Evolutionary conservation across 768 basidiomycete species (phyloP).

Genomic region (Panus rudis): DNA sequence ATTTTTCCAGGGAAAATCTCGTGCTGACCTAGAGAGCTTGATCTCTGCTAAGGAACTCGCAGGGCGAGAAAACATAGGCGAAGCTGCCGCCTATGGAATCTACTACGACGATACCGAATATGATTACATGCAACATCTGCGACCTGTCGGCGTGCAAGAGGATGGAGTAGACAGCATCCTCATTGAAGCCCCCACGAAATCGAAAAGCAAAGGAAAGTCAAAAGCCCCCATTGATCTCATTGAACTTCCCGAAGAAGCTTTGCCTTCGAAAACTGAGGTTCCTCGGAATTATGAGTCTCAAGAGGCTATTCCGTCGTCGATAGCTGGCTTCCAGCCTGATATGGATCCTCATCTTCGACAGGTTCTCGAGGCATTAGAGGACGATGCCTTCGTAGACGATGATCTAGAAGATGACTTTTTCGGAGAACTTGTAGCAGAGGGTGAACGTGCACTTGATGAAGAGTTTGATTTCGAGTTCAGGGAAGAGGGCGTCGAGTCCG

Average conservation of each 20-base stretch:
- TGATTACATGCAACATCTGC: slow-evolving; percentile 97
- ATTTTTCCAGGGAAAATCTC: slow-evolving; percentile 60
- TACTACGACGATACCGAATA: slow-evolving; percentile 95
- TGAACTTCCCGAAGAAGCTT: slow-evolving; percentile 59
- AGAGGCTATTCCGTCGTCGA: slow-evolving; percentile 72
- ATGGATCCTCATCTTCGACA: slow-evolving; percentile 96
- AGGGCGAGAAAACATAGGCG: slow-evolving; percentile 58
- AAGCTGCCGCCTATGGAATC: slow-evolving; percentile 84
- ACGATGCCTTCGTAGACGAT: slow-evolving; percentile 89
- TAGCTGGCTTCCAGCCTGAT: slow-evolving; percentile 87
- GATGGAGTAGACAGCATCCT: slow-evolving; percentile 78
- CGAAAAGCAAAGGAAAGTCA: slow-evolving; percentile 32
- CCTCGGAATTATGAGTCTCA: slow-evolving; percentile 70
- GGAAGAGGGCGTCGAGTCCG: slow-evolving; percentile 39
- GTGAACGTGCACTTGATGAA: slow-evolving; percentile 58
- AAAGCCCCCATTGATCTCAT: slow-evolving; percentile 36
- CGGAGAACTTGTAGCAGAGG: slow-evolving; percentile 58
- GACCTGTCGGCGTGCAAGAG: slow-evolving; percentile 66
- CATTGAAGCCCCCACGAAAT: slow-evolving; percentile 56
- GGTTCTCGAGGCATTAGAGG: slow-evolving; percentile 88
- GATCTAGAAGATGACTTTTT: slow-evolving; percentile 73
- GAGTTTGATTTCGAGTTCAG: slow-evolving; percentile 60
- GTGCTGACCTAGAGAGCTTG: slow-evolving; percentile 71
- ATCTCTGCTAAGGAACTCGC: slow-evolving; percentile 42
- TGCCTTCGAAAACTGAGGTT: slow-evolving; percentile 70